Conservation (phyloP, 371 early-diverging fungal species). For the Blakeslea trispora region DNA sequence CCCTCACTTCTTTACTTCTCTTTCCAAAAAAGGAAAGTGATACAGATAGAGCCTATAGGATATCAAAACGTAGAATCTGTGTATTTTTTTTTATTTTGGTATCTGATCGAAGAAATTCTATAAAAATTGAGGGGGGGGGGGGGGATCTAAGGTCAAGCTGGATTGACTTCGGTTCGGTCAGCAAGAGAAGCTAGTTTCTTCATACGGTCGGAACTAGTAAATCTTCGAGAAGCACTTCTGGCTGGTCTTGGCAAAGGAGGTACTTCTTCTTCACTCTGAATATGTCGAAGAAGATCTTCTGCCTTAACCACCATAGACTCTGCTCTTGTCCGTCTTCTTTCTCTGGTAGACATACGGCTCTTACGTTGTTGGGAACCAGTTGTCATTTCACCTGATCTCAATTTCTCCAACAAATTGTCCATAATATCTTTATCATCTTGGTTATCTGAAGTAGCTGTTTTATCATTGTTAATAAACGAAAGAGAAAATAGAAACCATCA, state of each 20-base stretch:
- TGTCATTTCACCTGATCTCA: slow-evolving; percentile 70
- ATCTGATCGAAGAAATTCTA: too few species aligned
- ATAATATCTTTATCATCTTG: slow-evolving; percentile 79
- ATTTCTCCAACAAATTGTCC: slow-evolving; percentile 80
- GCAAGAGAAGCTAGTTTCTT: slow-evolving; percentile 43
- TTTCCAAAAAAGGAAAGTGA: too few species aligned
- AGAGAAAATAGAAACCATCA: too few species aligned
- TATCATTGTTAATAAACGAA: too few species aligned
- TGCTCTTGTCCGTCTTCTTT: slow-evolving; percentile 54
- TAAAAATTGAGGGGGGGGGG: too few species aligned
- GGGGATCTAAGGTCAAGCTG: too few species aligned
- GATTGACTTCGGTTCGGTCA: slow-evolving; percentile 25
- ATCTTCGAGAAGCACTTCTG: slow-evolving; percentile 30
- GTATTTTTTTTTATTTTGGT: too few species aligned
- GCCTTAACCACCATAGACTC: slow-evolving; percentile 70
- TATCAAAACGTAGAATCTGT: too few species aligned
- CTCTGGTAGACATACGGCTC: slow-evolving; percentile 40
- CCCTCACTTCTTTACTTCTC: too few species aligned
- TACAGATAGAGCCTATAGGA: too few species aligned
- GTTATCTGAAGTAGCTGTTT: slow-evolving; percentile 31
- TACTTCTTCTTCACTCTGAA: slow-evolving; percentile 55
- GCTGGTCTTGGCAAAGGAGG: slow-evolving; percentile 32
- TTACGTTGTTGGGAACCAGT: slow-evolving; percentile 56
- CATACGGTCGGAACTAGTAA: slow-evolving; percentile 45
- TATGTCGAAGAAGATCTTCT: slow-evolving; percentile 68